Base-by-base conservation (phyloP, 805 yeast genomes). In the Kazachstania africana region DNA sequence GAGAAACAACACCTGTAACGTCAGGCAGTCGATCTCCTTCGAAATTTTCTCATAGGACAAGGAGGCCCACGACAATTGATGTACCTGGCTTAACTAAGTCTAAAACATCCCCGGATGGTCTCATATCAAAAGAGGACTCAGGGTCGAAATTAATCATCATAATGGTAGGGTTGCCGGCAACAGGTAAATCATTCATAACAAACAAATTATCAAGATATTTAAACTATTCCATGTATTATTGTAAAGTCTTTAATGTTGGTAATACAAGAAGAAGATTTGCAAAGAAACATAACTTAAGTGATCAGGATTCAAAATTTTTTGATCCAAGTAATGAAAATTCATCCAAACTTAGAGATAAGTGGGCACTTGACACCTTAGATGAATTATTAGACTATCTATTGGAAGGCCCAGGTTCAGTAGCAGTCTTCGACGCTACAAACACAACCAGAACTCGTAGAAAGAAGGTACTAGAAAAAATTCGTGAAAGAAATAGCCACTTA, bases 281-380 rank as follows among this genome's bases (percentile, higher is more conserved):
- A 3, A 45, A 45, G 28, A 45, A 46, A 9, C 50, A 47, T 29
- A 44, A 41, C 20, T 27, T 51, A 12, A 38, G 40, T n/a, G 49
- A 59, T 12, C 96, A 88, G 44, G 71, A 72, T 35, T 95, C 96
- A 2, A 77, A 70, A 35, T 88, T 88, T 50, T 88, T 88, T 59
- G 70, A 77, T 21, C 96, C 97, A 0, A 75, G 72, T 33, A 84
- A 91, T 53, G 57, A 63, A 25, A 61, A 70, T 10, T 72, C 78
- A 12, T 72, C 72, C 3, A 62, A 66, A 20, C 60, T 84, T 27
- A 70, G 97, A 38, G 96, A 88, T 48, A 71, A 79, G 53, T 91
- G 97, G 97, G 98, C 98, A 0, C 76, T 79, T 74, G 94, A 88
- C 41, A 88, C 98, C 0, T 60, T 88, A 35, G 88, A 84, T 37